A percentile compares a stretch with the other conserved stretches of the same genome.
phyloP scores from a whole-genome alignment of 2,329 filamentous ascomycete genomes.

The Ilyonectria robusta region DNA sequence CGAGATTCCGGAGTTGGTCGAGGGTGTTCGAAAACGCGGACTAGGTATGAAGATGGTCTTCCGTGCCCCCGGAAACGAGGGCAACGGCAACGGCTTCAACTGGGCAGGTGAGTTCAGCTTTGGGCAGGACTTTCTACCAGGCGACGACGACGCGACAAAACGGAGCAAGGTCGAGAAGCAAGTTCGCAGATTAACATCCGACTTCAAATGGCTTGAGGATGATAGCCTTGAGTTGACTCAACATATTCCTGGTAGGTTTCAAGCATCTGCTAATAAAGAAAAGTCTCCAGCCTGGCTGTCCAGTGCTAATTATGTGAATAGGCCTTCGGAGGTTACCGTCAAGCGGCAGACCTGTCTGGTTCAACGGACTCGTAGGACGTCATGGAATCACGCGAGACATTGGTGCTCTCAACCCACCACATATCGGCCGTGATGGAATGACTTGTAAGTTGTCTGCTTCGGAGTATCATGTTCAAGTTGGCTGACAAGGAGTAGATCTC shows the following conservation, averaged over 20 bases:
- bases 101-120: constrained; percentile 35
- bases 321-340: constrained; percentile 19
- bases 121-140: constrained; percentile 20
- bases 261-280: neutral
- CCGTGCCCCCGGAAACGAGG: constrained; percentile 27
- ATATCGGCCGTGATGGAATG: constrained; percentile 21
- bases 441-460: constrained; percentile 11
- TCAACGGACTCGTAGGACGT: constrained; percentile 25
- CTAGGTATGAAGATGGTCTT: constrained; percentile 35
- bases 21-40: constrained; percentile 16
- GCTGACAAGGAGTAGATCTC: constrained; percentile 4
- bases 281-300: neutral
- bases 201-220: constrained; percentile 32
- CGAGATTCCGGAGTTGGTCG: constrained; percentile 28
- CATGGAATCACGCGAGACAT: constrained; percentile 26
- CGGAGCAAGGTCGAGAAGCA: constrained; percentile 30
- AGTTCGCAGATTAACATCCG: constrained; percentile 24
- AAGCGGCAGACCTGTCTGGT: constrained; percentile 26
- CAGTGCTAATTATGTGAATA: neutral
- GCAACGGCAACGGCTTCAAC: constrained; percentile 31
- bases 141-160: constrained; percentile 25
- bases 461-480: neutral
- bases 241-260: constrained; percentile 28
- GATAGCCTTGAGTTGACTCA: constrained; percentile 34
- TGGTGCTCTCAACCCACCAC: constrained; percentile 16